Conservation (phyloP, 2,329 filamentous ascomycete species). For the Penicillium sp. region DNA sequence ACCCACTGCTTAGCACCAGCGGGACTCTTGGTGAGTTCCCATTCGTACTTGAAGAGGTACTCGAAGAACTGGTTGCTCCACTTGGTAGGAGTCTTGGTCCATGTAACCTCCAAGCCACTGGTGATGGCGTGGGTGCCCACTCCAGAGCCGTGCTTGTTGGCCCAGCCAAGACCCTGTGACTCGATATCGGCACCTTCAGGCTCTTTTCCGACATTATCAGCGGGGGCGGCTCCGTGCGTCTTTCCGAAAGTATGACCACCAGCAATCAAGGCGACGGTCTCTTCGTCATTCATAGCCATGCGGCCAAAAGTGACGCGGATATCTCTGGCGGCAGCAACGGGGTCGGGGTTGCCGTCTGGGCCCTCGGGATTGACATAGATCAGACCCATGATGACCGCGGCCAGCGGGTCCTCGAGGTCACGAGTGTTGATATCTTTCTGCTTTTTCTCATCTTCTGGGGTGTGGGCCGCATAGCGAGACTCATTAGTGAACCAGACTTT, state of each 20-base stretch:
- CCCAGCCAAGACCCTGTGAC: slow-evolving; percentile 69
- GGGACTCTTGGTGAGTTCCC: slow-evolving; percentile 71
- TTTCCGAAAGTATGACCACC: slow-evolving; percentile 78
- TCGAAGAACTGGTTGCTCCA: slow-evolving; percentile 73
- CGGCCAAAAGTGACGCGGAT: slow-evolving; percentile 71
- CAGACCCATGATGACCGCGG: slow-evolving; percentile 67
- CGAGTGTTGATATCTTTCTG: slow-evolving; percentile 53
- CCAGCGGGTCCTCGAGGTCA: slow-evolving; percentile 65
- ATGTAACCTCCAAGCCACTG: slow-evolving; percentile 72
- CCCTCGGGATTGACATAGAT: slow-evolving; percentile 82
- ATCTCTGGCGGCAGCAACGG: slow-evolving; percentile 64
- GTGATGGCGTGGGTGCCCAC: slow-evolving; percentile 72
- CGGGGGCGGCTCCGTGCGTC: slow-evolving; percentile 68
- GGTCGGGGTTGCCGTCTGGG: slow-evolving; percentile 68
- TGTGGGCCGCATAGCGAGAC: slow-evolving; percentile 59
- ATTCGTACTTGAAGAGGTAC: slow-evolving; percentile 74
- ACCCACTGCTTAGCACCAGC: slow-evolving; percentile 74
- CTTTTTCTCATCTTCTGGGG: slow-evolving; percentile 41
- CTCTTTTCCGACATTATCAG: slow-evolving; percentile 62
- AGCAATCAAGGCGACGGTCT: slow-evolving; percentile 74
- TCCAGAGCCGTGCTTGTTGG: slow-evolving; percentile 60
- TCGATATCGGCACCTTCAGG: slow-evolving; percentile 63
- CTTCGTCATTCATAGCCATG: slow-evolving; percentile 81
- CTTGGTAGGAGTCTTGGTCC: slow-evolving; percentile 71
- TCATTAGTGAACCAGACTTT: slow-evolving; percentile 65